Base-by-base conservation (phyloP, 1,139 yeast species). In the Candida neerlandica region DNA sequence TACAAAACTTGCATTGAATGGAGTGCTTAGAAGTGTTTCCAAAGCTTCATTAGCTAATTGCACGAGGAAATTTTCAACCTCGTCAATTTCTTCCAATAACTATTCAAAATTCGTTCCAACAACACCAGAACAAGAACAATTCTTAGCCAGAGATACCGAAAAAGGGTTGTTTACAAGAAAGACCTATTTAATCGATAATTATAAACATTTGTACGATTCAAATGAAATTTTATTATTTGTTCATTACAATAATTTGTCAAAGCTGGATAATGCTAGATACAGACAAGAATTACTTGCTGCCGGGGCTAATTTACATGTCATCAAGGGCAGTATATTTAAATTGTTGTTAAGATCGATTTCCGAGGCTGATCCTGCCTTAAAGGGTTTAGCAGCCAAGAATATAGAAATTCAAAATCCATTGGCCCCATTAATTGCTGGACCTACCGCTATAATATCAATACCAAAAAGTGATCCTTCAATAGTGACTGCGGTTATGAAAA, bases 241-340 rank as follows among this genome's bases (percentile, higher is more conserved):
- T 10, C 98, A 92, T 69, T 95, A 89, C 70, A 90, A 90, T 66
- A 90, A 91, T 63, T 71, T 92, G 58, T 69, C 81, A 51, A 86
- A 89, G 60, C 62, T 70, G 15, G 98, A 94, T 57, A 85, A 87
- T 63, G 78, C 77, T 51, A 71, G 64, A 43, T 75, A 86, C 56
- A 80, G 97, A 62, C 66, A 76, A 33, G 87, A 85, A 55, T 77
- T 92, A 55, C 72, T 67, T 46, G 77, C 78, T 50, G 71, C 80
- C 11, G 96, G 94, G 9, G 94, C 86, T 19, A 79, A 75, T 49
- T 73, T 90, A 55, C 81, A 85, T 45, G 80, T 89, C 50, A 70
- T 91, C 52, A 81, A 92, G 63, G 81, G 85, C 62, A 77, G 79
- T 47, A 34, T 92, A 46, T 86, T 92, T 71, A 77, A 80, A 52